Conservation (phyloP, 129 eudicot genomes). For the Artemisia argyi region DNA sequence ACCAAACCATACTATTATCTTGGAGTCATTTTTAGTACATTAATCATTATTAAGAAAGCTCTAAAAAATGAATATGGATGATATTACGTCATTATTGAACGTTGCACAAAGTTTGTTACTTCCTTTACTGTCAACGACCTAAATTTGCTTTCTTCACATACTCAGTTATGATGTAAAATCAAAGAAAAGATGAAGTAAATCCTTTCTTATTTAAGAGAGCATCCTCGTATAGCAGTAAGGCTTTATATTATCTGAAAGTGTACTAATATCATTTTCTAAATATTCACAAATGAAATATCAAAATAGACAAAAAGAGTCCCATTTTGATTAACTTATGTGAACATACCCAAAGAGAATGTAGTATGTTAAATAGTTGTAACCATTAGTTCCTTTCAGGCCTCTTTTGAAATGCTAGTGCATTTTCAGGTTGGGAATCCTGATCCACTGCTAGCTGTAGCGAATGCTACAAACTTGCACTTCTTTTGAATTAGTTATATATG, state of each 20-base stretch:
- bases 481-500: background rate
- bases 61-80: background rate
- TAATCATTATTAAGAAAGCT: background rate
- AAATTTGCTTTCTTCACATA: background rate
- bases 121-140: no score
- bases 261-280: background rate
- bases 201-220: background rate
- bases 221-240: background rate
- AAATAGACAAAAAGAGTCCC: no score
- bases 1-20: background rate
- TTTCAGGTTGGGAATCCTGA: background rate
- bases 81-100: background rate
- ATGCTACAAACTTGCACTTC: background rate
- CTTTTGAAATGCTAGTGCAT: background rate
- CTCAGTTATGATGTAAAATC: background rate
- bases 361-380: no score
- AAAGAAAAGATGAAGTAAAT: background rate
- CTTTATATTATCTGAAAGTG: background rate
- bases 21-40: background rate
- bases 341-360: no score
- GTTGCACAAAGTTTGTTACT: no score
- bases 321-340: no score
- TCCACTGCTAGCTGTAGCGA: background rate
- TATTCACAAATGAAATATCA: background rate
- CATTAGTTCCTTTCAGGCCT: background rate